phyloP scores from a whole-genome alignment of 306 rosid genomes.

The Vachellia pachyceras region DNA sequence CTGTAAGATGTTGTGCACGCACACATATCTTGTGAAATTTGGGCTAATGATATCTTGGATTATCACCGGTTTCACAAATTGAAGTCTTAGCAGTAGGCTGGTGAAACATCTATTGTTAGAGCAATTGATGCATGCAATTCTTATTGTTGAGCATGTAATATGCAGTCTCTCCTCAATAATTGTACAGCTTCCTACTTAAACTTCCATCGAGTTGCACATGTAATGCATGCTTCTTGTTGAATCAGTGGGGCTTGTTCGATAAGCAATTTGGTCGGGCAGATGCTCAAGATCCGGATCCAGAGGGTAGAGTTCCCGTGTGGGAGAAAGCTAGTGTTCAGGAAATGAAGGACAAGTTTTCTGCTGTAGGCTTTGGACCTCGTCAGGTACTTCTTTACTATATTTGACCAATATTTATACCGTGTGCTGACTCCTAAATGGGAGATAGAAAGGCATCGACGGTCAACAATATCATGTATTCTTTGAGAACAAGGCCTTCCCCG shows the following conservation, averaged over 20 bases:
- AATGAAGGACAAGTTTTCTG: conserved; percentile 85
- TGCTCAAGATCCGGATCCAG: conserved; percentile 90
- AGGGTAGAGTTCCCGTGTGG: conserved; percentile 92
- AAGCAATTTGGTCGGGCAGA: conserved; percentile 85
- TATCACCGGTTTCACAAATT: neutral
- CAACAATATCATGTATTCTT: neutral
- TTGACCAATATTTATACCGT: conserved; percentile 16
- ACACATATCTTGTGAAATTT: neutral
- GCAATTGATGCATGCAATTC: neutral
- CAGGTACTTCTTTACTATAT: conserved; percentile 57
- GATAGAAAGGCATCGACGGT: conserved; percentile 17
- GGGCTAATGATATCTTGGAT: neutral
- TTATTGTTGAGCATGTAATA: neutral
- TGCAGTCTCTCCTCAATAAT: conserved; percentile 1
- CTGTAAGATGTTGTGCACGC: neutral
- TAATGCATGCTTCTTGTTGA: conserved; percentile 38
- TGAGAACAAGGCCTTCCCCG: conserved; percentile 8
- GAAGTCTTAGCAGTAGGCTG: neutral
- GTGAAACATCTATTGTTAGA: neutral
- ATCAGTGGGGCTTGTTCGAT: conserved; percentile 92
- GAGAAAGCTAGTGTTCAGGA: conserved; percentile 81
- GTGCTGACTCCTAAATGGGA: conserved; percentile 11
- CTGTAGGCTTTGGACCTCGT: conserved; percentile 95
- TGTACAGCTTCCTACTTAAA: neutral
- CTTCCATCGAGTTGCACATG: conserved; percentile 8